A percentile compares a stretch with the other conserved stretches of the same genome.
Conservation (phyloP, 2,329 filamentous ascomycete species). For the Biscogniauxia mediterranea region DNA sequence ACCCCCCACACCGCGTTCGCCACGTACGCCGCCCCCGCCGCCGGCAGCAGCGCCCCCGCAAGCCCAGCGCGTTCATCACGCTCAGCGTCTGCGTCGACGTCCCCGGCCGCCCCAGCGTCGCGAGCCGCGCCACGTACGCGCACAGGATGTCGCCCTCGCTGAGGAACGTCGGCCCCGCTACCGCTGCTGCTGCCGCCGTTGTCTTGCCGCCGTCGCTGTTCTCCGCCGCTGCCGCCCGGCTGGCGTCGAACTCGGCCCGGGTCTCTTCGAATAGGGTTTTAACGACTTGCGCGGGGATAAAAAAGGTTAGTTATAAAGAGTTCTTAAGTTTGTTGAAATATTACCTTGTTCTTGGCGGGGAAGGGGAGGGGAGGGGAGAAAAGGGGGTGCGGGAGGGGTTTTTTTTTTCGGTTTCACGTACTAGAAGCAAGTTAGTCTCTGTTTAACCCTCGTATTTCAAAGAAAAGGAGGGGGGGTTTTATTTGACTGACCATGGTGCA, state of each 20-base stretch:
- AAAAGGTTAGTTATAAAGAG: slow-evolving; percentile 13
- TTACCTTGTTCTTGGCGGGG: too few species aligned
- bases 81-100: slow-evolving; percentile 31
- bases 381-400: too few species aligned
- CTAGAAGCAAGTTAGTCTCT: too few species aligned
- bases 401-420: too few species aligned
- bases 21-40: slow-evolving; percentile 24
- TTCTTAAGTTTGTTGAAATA: not conserved
- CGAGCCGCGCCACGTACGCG: slow-evolving; percentile 39
- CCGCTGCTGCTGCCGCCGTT: not conserved
- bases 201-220: slow-evolving; percentile 7
- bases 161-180: slow-evolving; percentile 34
- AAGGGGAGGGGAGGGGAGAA: too few species aligned
- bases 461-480: too few species aligned
- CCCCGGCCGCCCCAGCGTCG: slow-evolving; percentile 21
- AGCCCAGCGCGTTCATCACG: slow-evolving; percentile 40
- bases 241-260: slow-evolving; percentile 4
- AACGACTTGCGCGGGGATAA: slow-evolving; percentile 28
- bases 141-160: slow-evolving; percentile 47
- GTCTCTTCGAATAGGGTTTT: slow-evolving; percentile 30
- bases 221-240: not conserved
- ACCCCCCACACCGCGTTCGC: slow-evolving; percentile 22
- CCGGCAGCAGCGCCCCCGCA: slow-evolving; percentile 32
- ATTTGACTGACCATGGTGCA: slow-evolving; percentile 10
- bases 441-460: too few species aligned